These are phyloP conservation scores for Rauvolfia tetraphylla DNA, from an alignment of 257 asterid species.

Conservation along the genomic window DNA sequence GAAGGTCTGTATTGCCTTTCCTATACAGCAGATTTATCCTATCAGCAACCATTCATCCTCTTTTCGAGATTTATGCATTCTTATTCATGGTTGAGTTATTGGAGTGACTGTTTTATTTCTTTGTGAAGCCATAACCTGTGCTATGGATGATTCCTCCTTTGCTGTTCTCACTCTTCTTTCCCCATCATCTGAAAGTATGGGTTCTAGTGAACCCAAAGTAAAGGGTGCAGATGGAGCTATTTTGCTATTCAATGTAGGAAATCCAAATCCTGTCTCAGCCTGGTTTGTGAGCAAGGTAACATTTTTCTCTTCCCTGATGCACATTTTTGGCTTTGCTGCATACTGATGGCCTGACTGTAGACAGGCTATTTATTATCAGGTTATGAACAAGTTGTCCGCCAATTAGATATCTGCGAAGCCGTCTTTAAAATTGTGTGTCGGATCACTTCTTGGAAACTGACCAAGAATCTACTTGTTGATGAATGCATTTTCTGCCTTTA, in stretches of 20 bases:
- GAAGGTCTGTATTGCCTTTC: constrained; percentile 50
- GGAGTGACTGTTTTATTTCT: constrained; percentile 18
- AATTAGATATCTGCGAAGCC: too few relatives aligned
- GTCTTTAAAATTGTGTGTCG: too few relatives aligned
- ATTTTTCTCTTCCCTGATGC: constrained; percentile 6
- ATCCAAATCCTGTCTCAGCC: constrained; percentile 58
- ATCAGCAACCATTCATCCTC: background rate
- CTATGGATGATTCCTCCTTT: constrained; percentile 53
- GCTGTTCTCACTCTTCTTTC: constrained; percentile 68
- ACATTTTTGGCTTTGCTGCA: background rate
- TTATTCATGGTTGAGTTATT: background rate
- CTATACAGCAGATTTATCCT: background rate
- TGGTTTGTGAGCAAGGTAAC: constrained; percentile 83
- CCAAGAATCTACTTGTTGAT: background rate
- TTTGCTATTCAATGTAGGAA: constrained; percentile 57
- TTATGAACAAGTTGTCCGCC: background rate
- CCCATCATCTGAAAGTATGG: constrained; percentile 19
- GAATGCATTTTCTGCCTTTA: background rate
- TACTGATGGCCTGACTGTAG: too few relatives aligned
- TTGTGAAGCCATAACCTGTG: constrained; percentile 69
- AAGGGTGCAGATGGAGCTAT: constrained; percentile 51
- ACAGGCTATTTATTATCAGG: background rate
- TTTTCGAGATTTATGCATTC: background rate
- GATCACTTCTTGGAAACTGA: background rate
- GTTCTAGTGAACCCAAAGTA: constrained; percentile 28